Percentiles rank a stretch among this genome's conserved stretches.
phyloP scores from a whole-genome alignment of 2,329 filamentous ascomycete species.

The Fusarium caatingaense region DNA sequence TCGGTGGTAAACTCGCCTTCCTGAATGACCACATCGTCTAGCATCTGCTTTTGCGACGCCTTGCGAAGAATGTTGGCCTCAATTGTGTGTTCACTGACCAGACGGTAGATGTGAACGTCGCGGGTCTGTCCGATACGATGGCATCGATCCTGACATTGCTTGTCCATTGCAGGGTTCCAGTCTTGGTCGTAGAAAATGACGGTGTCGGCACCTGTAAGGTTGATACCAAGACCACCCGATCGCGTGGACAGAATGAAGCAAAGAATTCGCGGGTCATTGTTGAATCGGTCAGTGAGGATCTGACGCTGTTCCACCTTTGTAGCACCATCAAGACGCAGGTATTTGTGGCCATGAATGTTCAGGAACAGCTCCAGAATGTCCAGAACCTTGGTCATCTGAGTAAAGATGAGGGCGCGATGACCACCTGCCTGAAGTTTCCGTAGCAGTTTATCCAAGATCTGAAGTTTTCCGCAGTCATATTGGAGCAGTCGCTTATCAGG shows the following conservation, averaged over 20 bases:
- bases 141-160: constrained; percentile 96
- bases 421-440: constrained; percentile 88
- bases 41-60: constrained; percentile 95
- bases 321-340: constrained; percentile 93
- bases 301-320: constrained; percentile 97
- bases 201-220: constrained; percentile 94
- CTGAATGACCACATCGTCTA: constrained; percentile 98
- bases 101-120: constrained; percentile 97
- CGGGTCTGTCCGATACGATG: constrained; percentile 98
- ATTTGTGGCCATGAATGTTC: constrained; percentile 97
- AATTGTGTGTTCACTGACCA: constrained; percentile 93
- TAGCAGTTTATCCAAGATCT: constrained; percentile 86
- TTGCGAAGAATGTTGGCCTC: constrained; percentile 98
- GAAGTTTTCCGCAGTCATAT: constrained; percentile 97
- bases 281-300: constrained; percentile 96
- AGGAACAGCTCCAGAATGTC: constrained; percentile 98
- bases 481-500: constrained; percentile 96
- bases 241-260: constrained; percentile 96
- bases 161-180: constrained; percentile 99
- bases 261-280: constrained; percentile 89
- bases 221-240: constrained; percentile 94
- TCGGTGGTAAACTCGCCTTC: constrained; percentile 98
- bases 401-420: constrained; percentile 96
- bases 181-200: constrained; percentile 99
- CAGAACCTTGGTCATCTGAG: constrained; percentile 98